These are phyloP conservation scores for Psidium guajava DNA, from an alignment of 345 rosid species.

Conservation along the genomic window DNA sequence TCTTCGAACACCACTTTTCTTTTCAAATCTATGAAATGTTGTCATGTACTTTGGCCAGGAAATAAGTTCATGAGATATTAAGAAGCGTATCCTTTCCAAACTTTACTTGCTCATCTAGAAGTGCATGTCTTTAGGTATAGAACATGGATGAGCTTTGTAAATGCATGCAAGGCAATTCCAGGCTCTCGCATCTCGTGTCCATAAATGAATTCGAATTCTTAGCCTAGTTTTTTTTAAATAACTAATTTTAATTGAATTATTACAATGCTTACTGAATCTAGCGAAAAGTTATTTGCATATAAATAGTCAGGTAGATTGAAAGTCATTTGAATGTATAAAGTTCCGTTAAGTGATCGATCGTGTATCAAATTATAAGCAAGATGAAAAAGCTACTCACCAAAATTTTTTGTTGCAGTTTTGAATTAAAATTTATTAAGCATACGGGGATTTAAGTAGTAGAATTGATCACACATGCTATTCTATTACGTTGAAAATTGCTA, in stretches of 20 bases:
- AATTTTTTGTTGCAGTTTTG: background rate
- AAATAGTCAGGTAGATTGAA: background rate
- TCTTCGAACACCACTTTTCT: background rate
- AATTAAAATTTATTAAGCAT: background rate
- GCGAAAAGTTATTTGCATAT: background rate
- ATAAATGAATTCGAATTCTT: background rate
- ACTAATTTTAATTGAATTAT: background rate
- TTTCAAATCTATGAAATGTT: background rate
- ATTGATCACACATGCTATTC: background rate
- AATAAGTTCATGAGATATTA: background rate
- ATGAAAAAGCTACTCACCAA: background rate
- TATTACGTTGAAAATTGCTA: background rate
- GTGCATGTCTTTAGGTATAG: background rate
- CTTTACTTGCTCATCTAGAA: background rate
- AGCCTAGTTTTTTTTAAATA: background rate
- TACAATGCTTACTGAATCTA: background rate
- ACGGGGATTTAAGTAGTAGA: background rate
- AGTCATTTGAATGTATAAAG: background rate
- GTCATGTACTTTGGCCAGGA: background rate
- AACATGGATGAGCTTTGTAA: background rate
- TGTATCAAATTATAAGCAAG: background rate
- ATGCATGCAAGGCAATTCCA: background rate
- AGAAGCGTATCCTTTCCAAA: background rate
- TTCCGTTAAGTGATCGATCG: background rate
- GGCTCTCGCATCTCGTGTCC: background rate